A percentile compares a stretch with the other conserved stretches of the same genome.
Evolutionary conservation across 306 rosid species (phyloP).

Genomic region (Quercus alba): DNA sequence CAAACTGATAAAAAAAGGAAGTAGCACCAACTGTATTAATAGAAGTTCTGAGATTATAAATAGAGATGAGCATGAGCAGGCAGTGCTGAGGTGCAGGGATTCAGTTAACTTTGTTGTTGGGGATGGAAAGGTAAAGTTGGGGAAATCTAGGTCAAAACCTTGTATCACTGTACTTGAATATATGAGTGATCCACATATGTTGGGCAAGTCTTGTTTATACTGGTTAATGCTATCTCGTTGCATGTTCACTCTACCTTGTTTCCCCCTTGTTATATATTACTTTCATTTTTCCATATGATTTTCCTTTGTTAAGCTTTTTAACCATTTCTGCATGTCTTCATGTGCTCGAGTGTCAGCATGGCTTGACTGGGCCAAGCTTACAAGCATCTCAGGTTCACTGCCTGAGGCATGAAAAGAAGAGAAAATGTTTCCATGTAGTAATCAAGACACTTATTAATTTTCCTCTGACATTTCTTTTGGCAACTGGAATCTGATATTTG

Average conservation of each 20-base stretch:
- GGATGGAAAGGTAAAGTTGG: slow-evolving; percentile 64
- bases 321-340: slow-evolving; percentile 2
- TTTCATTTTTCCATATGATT: slow-evolving; percentile 10
- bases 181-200: slow-evolving; percentile 33
- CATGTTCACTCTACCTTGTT: slow-evolving; percentile 6
- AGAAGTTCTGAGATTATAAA: slow-evolving; percentile 31
- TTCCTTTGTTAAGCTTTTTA: slow-evolving; percentile 2
- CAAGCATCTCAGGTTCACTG: slow-evolving; percentile 5
- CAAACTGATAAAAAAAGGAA: slow-evolving; percentile 26
- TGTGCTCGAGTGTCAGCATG: slow-evolving; percentile 24
- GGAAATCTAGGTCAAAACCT: slow-evolving; percentile 38
- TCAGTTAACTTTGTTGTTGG: slow-evolving; percentile 49
- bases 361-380: slow-evolving; percentile 20
- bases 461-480: slow-evolving; percentile 17
- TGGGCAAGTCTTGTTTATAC: slow-evolving; percentile 24
- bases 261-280: slow-evolving; percentile 7
- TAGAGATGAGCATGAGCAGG: slow-evolving; percentile 38
- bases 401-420: background rate
- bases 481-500: slow-evolving; percentile 13
- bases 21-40: slow-evolving; percentile 24
- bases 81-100: slow-evolving; percentile 44
- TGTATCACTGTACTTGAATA: slow-evolving; percentile 36
- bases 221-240: slow-evolving; percentile 25
- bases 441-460: background rate
- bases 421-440: slow-evolving; percentile 2